Base-by-base conservation (phyloP, 306 rosid genomes). In the Nissolia schottii region DNA sequence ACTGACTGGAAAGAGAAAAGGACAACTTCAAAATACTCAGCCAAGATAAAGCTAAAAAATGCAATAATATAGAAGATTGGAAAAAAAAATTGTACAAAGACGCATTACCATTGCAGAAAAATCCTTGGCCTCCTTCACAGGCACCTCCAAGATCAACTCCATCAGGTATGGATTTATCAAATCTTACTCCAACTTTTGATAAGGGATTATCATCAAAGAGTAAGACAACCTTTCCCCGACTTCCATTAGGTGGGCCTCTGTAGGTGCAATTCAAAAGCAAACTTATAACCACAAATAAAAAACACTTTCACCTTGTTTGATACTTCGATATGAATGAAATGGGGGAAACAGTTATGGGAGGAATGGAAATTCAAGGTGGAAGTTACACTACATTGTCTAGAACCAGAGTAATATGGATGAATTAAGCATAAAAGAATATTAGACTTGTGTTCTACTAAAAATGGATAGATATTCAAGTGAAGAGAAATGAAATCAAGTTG, bases 61-160 rank as follows among this genome's bases (percentile, higher is more conserved):
- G 34, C 10, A 51, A 58, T 49, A 70, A 14, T n/a, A 41, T 41
- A 74, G 45, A 69, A 65, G 15, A 56, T 53, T 7, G 31, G 63
- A 69, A 62, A 54, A 22, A 23, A 20, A 56, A 53, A 37, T n/a
- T 5, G 48, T 28, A 69, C 28, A 62, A 32, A 31, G 24, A 35
- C 28, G 34, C 46, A 77, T 67, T 92, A 95, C 99, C 96, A 12
- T 84, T 85, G 82, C 99, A 95, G 79, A 95, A 95, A 85, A 77
- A 89, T 79, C 99, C 99, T 63, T 87, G 84, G 46, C 93, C 90
- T 50, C 49, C 82, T 74, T 95, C 97, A 81, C 99, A 92, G 7
- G 43, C 50, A 77, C 96, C 96, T 78, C 99, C 99, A 56, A 95
- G 99, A 88, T 95, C 97, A 87, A 95, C 99, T 67, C 99, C 99